Percentiles rank a stretch among this genome's conserved stretches.
Conservation (phyloP, 176 grass and related monocot species). For the Hyparrhenia diplandra region DNA sequence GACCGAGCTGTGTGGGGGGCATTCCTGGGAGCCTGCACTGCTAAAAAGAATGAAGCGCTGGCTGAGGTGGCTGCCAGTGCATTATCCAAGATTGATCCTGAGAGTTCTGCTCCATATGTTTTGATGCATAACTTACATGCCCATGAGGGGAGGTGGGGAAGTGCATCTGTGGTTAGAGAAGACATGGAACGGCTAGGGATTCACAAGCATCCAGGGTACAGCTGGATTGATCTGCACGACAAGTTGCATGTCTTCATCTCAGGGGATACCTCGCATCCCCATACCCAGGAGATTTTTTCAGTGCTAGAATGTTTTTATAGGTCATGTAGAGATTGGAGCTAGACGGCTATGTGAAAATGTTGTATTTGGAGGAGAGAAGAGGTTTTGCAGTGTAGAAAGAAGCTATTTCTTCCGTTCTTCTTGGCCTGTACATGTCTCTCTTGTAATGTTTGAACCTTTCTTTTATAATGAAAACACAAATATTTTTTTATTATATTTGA, state of each 20-base stretch:
- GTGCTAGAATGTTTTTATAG: slow-evolving; percentile 45
- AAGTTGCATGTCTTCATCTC: slow-evolving; percentile 66
- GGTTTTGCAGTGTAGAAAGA: slow-evolving; percentile 15
- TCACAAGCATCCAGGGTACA: slow-evolving; percentile 66
- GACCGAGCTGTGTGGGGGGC: slow-evolving; percentile 69
- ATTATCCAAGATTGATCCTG: slow-evolving; percentile 59
- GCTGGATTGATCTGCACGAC: slow-evolving; percentile 70
- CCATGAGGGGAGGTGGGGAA: slow-evolving; percentile 58
- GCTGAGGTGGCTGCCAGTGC: slow-evolving; percentile 49
- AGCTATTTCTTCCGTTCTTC: slow-evolving; percentile 8
- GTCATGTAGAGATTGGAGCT: slow-evolving; percentile 49
- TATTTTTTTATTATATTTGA: not conserved
- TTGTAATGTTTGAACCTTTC: not conserved
- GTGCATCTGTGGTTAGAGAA: slow-evolving; percentile 50
- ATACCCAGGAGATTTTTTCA: slow-evolving; percentile 59
- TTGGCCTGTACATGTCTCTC: slow-evolving; percentile 12
- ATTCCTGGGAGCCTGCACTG: slow-evolving; percentile 71
- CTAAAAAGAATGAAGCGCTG: slow-evolving; percentile 57
- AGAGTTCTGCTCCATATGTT: slow-evolving; percentile 78
- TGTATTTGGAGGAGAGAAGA: slow-evolving; percentile 16
- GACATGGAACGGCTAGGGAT: slow-evolving; percentile 58
- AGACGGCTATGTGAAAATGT: slow-evolving; percentile 10
- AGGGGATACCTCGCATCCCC: slow-evolving; percentile 63
- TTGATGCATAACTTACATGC: slow-evolving; percentile 79
- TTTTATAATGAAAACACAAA: not conserved